phyloP scores from a whole-genome alignment of 306 rosid species.

The Abrus precatorius region DNA sequence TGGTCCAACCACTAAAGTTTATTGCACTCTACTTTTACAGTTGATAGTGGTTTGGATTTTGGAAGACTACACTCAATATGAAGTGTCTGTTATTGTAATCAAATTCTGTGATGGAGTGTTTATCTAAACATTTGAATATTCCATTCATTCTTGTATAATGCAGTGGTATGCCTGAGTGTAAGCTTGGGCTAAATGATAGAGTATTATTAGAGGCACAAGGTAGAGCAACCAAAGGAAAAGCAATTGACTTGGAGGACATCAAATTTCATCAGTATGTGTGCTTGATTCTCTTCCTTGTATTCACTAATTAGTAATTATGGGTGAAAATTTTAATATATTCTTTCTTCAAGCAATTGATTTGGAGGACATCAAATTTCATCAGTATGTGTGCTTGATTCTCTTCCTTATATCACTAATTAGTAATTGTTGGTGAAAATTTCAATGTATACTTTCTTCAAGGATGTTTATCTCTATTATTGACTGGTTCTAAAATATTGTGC shows the following conservation, averaged over 20 bases:
- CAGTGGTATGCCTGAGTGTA: slow-evolving; percentile 99
- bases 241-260: slow-evolving; percentile 98
- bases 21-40: slow-evolving; percentile 27
- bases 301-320: background rate
- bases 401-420: slow-evolving; percentile 37
- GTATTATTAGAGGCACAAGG: slow-evolving; percentile 95
- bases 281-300: slow-evolving; percentile 52
- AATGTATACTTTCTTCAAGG: slow-evolving; percentile 35
- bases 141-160: slow-evolving; percentile 48
- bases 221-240: slow-evolving; percentile 93
- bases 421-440: slow-evolving; percentile 31
- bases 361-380: slow-evolving; percentile 99
- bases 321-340: slow-evolving; percentile 34
- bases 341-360: slow-evolving; percentile 78
- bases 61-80: slow-evolving; percentile 9
- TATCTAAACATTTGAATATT: slow-evolving; percentile 39
- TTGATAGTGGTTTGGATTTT: slow-evolving; percentile 27
- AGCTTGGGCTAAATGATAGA: slow-evolving; percentile 91
- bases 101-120: slow-evolving; percentile 28
- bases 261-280: slow-evolving; percentile 96
- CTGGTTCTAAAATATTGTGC: slow-evolving; percentile 47
- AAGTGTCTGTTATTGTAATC: slow-evolving; percentile 34
- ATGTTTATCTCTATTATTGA: slow-evolving; percentile 14
- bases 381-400: slow-evolving; percentile 71
- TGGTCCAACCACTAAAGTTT: slow-evolving; percentile 20